Base-by-base conservation (phyloP, 75 land plant genomes). In the Adiantum capillusveneris region DNA sequence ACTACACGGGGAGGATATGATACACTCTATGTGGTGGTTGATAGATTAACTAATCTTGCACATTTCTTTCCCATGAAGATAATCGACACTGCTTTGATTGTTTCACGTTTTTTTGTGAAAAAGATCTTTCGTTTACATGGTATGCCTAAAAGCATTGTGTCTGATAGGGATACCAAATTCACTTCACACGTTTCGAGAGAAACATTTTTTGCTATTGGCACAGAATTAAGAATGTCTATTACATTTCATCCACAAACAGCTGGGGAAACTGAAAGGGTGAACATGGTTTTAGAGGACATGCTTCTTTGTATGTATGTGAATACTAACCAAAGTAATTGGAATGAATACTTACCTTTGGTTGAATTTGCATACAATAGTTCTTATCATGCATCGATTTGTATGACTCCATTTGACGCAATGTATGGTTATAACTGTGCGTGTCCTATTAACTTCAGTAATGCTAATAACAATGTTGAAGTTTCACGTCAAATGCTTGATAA, bases 361-460 rank as follows among this genome's bases (percentile, higher is more conserved):
- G 74, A 70, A 42, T 70, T 19, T 2, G 76, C 61, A 1, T 79
- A 71, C 27, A 79, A 79, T 42, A 72, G 67, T 0, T 30, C 42
- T 17, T 49, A 2, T 0, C 80, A 78, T 29, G 7, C 64, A 0
- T 22, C 72, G 0, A 62, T 53, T 9, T 5, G 21, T 5, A 55
- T 1, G 12, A 60, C 65, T 0, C 75, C 72, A 0, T 72, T 72
- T 52, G 39, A 57, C 5, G 25, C 29, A 11, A 26, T 53, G 55
- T 53, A 53, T 53, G 55, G 55, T 25, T 26, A 25, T 24, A 25
- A 25, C 5, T 26, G 16, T 12, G 1, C 1, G 13, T 1, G 2
- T 5, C 55, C 55, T 25, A 25, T 25, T 24, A 5, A 22, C 9
- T 6, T 53, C 25, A 3, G 6, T 24, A 12, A 25, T 26, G 16